phyloP scores from a whole-genome alignment of 2,329 filamentous ascomycete species.

The Fusarium concolor region DNA sequence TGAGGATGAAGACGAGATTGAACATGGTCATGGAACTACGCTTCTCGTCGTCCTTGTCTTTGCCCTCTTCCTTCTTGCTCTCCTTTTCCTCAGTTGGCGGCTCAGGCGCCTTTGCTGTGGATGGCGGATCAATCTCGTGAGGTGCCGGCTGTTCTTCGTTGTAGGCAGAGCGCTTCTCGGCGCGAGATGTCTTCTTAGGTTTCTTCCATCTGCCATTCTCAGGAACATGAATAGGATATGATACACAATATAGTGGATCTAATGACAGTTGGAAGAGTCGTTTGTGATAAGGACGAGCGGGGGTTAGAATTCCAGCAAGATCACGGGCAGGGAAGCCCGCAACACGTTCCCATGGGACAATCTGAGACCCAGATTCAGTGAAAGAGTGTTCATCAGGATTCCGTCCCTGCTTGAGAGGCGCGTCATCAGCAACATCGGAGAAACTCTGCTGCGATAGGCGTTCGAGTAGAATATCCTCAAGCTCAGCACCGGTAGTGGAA shows the following conservation, averaged over 20 bases:
- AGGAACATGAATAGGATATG: conserved; percentile 84
- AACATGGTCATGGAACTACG: conserved; percentile 92
- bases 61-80: conserved; percentile 46
- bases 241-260: conserved; percentile 82
- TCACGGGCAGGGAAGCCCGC: conserved; percentile 80
- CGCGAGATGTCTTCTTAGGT: conserved; percentile 64
- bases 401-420: conserved; percentile 59
- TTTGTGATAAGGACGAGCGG: conserved; percentile 81
- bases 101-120: conserved; percentile 44
- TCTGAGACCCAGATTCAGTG: conserved; percentile 66
- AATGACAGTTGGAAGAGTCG: conserved; percentile 83
- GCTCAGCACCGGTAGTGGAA: conserved; percentile 52
- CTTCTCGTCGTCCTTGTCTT: conserved; percentile 65
- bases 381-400: conserved; percentile 67
- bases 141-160: conserved; percentile 48
- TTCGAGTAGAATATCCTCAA: conserved; percentile 65
- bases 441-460: conserved; percentile 56
- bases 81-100: conserved; percentile 45
- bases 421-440: conserved; percentile 52
- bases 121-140: conserved; percentile 46
- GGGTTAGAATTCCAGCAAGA: conserved; percentile 83
- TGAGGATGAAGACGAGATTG: conserved; percentile 92
- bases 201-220: conserved; percentile 83
- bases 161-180: conserved; percentile 52
- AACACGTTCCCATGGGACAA: conserved; percentile 77